Percentiles rank a stretch among this genome's conserved stretches.
These are phyloP conservation scores for Blastocystis sp. DNA, from an alignment of 352 stramenopile genomes.

Conservation along the genomic window DNA sequence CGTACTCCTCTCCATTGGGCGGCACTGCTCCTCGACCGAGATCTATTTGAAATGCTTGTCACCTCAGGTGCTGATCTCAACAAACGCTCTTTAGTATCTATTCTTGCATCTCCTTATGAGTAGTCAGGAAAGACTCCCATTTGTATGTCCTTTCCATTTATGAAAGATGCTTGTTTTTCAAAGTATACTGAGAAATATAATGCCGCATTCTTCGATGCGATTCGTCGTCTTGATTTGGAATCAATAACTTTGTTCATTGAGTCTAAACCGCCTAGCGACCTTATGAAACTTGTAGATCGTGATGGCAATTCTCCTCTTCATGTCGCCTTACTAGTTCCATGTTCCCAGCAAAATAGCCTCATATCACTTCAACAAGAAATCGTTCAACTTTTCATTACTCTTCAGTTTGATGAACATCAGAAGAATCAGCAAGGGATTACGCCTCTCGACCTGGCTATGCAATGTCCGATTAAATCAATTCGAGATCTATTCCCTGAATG, in stretches of 20 bases:
- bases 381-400: constrained; percentile 17
- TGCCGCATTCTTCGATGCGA: constrained; percentile 52
- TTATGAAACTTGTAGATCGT: neutral
- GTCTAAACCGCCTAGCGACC: neutral
- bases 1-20: constrained; percentile 51
- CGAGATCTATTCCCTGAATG: neutral
- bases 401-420: neutral
- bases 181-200: neutral
- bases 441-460: neutral
- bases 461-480: neutral
- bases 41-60: constrained; percentile 4
- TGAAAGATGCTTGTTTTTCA: neutral
- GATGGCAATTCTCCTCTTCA: constrained; percentile 52
- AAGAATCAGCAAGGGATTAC: constrained; percentile 9
- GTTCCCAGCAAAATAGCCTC: neutral
- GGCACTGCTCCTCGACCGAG: constrained; percentile 39
- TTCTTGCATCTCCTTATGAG: neutral
- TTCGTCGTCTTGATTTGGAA: constrained; percentile 36
- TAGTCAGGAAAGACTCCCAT: constrained; percentile 46
- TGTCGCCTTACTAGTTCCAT: neutral
- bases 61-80: neutral
- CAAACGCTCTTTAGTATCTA: neutral
- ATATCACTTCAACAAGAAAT: neutral
- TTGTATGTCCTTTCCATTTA: constrained; percentile 46
- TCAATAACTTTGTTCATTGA: constrained; percentile 25